These are phyloP conservation scores for Rubia peregrina DNA, from an alignment of 305 asterid species.

Conservation along the genomic window DNA sequence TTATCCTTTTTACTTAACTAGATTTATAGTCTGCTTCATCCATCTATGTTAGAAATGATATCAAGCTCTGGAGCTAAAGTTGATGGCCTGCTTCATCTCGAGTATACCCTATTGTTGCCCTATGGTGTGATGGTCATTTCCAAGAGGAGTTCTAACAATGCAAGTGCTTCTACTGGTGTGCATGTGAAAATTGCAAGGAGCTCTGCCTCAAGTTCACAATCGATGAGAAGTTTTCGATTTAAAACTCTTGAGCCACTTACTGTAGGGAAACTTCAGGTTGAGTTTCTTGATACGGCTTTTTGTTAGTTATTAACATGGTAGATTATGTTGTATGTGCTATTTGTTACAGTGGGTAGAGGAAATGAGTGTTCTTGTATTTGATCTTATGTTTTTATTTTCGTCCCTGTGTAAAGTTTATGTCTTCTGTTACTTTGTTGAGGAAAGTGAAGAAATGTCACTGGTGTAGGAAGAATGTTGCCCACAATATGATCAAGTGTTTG, in stretches of 20 bases:
- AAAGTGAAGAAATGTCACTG: slow-evolving; percentile 55
- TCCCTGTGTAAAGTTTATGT: slow-evolving; percentile 45
- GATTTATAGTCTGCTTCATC: slow-evolving; percentile 99
- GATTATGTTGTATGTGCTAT: no score
- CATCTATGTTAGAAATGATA: slow-evolving; percentile 87
- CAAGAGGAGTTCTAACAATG: slow-evolving; percentile 25
- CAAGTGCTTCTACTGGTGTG: slow-evolving; percentile 23
- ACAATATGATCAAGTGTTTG: slow-evolving; percentile 58
- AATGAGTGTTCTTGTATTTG: not conserved
- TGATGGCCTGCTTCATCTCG: slow-evolving; percentile 30
- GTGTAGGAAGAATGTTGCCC: slow-evolving; percentile 53
- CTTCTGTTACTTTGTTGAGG: slow-evolving; percentile 18
- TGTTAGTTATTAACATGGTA: not conserved
- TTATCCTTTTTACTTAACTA: slow-evolving; percentile 28
- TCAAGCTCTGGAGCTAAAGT: slow-evolving; percentile 86
- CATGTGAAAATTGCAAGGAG: slow-evolving; percentile 58
- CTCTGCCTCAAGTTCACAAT: slow-evolving; percentile 23
- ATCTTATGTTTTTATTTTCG: slow-evolving; percentile 9
- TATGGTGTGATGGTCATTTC: slow-evolving; percentile 82
- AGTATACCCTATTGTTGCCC: slow-evolving; percentile 48
- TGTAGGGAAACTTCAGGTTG: slow-evolving; percentile 76
- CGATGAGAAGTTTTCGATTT: slow-evolving; percentile 64
- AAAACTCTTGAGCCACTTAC: slow-evolving; percentile 82
- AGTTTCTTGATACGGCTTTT: not conserved
- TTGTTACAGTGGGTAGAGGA: no score